Conservation (phyloP, 495 filamentous ascomycete species). For the Tricharina praecox region DNA sequence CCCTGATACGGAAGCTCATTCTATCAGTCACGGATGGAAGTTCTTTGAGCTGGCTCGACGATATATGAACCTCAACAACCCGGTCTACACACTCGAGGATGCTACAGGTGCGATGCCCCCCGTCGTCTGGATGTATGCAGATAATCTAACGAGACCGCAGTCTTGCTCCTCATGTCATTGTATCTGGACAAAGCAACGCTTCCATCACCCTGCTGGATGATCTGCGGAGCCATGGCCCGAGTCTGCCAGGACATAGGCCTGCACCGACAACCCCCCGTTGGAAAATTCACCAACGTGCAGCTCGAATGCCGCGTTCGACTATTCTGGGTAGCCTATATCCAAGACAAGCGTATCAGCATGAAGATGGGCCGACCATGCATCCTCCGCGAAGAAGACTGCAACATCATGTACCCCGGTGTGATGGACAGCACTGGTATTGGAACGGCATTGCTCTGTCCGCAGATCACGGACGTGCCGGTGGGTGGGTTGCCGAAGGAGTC, state of each 20-base stretch:
- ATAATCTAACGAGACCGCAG: conserved; percentile 7
- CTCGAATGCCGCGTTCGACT: conserved; percentile 22
- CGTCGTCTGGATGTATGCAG: neutral
- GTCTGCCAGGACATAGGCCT: conserved; percentile 26
- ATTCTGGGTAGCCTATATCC: conserved; percentile 26
- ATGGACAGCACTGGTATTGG: neutral
- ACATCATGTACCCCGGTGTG: conserved; percentile 18
- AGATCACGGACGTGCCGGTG: neutral
- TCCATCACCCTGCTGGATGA: conserved; percentile 27
- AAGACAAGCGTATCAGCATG: conserved; percentile 23
- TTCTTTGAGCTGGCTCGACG: conserved; percentile 25
- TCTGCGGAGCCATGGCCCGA: conserved; percentile 24
- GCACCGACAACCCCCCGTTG: conserved; percentile 15
- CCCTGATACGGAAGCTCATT: no score
- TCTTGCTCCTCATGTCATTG: conserved; percentile 25
- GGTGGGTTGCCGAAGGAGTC: neutral
- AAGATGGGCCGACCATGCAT: conserved; percentile 26
- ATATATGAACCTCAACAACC: conserved; percentile 22
- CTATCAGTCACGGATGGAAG: conserved; percentile 22
- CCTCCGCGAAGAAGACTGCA: conserved; percentile 22
- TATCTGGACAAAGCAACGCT: conserved; percentile 27
- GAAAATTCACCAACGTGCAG: conserved; percentile 13
- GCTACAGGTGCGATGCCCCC: conserved; percentile 14
- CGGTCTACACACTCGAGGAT: conserved; percentile 23
- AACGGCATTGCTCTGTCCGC: neutral